Base-by-base conservation (phyloP, 2,329 filamentous ascomycete genomes). In the Corinectria fuckeliana region DNA sequence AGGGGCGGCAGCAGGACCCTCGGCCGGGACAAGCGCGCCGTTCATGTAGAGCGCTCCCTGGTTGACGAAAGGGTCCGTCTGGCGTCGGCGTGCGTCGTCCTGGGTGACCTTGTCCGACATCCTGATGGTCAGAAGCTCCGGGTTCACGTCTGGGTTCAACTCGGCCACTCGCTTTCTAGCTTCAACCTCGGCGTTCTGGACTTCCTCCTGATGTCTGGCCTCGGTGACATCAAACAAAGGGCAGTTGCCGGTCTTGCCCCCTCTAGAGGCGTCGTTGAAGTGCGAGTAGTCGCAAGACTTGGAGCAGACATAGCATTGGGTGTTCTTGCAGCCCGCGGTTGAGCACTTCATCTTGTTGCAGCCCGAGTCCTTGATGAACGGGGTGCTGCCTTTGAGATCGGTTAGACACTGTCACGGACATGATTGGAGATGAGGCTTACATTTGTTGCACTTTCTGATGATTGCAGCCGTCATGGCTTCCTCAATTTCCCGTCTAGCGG, bases 321-420 rank as follows among this genome's bases (percentile, higher is more conserved):
- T 69, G 42, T 85, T 83, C 2, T 55, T 5, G 59, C 85, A 88
- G 1, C 76, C 76, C 38, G 70, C 50, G n/a, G 82, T 82, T 0
- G 84, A 79, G 73, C 92, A 96, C 0, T 74, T 82, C 85, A 96
- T 91, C 76, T 93, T 93, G 77, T 96, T 96, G 78, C 92, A 96
- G 3, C 92, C 92, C 28, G 79, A 73, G 32, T 88, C 84, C 71
- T 96, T 96, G 72, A 96, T 84, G 68, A 94, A 95, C 0, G 88
- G 86, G n/a, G 86, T 85, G n/a, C 82, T 79, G 75, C 90, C 81
- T 83, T 48, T 3, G 11, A 20, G 5, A 8, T n/a, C 10, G 3
- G 30, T 65, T 44, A 64, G 65, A n/a, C 71, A 36, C 69, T 60
- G 13, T n/a, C 16, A 39, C n/a, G 42, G 21, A 64, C 63, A 41